A percentile compares a stretch with the other conserved stretches of the same genome.
These are phyloP conservation scores for Talaromyces nanjingensis DNA, from an alignment of 495 filamentous ascomycete species.

Conservation along the genomic window DNA sequence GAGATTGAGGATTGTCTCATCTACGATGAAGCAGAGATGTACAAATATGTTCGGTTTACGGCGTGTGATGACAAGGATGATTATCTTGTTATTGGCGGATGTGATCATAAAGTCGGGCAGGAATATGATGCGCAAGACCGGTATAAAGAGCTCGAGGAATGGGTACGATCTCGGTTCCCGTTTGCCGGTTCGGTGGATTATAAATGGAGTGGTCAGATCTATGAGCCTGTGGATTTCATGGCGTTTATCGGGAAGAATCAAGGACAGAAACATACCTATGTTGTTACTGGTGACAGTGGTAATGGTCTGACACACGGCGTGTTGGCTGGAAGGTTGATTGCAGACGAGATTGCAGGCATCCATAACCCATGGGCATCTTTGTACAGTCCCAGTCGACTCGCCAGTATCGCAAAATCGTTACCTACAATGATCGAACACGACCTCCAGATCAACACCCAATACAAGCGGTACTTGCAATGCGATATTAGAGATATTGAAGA, in stretches of 20 bases:
- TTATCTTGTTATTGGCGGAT: slow-evolving; percentile 51
- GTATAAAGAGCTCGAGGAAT: slow-evolving; percentile 41
- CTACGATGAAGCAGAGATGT: slow-evolving; percentile 47
- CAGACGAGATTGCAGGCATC: slow-evolving; percentile 45
- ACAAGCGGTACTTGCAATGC: slow-evolving; percentile 46
- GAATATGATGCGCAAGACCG: slow-evolving; percentile 26
- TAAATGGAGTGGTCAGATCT: slow-evolving; percentile 51
- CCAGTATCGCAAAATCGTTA: slow-evolving; percentile 21
- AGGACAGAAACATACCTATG: slow-evolving; percentile 41
- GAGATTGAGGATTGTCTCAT: slow-evolving; percentile 45
- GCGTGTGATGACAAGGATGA: slow-evolving; percentile 43
- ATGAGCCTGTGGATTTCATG: slow-evolving; percentile 49
- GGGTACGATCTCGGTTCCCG: slow-evolving; percentile 47
- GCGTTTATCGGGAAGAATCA: slow-evolving; percentile 52
- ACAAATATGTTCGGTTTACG: slow-evolving; percentile 49
- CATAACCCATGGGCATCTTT: slow-evolving; percentile 41
- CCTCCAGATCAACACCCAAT: slow-evolving; percentile 48
- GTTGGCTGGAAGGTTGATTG: slow-evolving; percentile 44
- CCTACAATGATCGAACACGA: slow-evolving; percentile 35
- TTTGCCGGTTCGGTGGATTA: slow-evolving; percentile 43
- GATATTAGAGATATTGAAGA: slow-evolving; percentile 55
- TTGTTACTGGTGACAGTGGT: slow-evolving; percentile 53
- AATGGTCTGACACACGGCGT: slow-evolving; percentile 53
- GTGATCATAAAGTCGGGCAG: slow-evolving; percentile 56
- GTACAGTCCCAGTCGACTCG: slow-evolving; percentile 41